Base-by-base conservation (phyloP, 2,329 filamentous ascomycete species). In the Fusarium begoniae region DNA sequence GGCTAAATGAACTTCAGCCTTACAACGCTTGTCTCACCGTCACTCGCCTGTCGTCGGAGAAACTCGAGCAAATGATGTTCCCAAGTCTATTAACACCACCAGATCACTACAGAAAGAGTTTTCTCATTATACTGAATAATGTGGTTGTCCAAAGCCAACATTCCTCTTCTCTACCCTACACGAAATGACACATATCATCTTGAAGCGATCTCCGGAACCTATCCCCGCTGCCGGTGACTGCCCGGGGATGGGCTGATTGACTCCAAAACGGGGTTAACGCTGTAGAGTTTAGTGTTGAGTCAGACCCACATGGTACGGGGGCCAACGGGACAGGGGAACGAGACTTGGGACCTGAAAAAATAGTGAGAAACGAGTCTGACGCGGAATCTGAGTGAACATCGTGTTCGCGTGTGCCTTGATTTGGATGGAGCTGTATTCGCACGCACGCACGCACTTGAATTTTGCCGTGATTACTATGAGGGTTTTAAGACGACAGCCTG, bases 311-410 rank as follows among this genome's bases (percentile, higher is more conserved):
- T 73, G 40, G 41, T 12, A 72, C 66, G 73, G 69, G 70, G 69
- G 37, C 72, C 54, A 75, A 75, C 72, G 65, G 65, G 72, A 70
- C 72, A 75, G 72, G 72, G 72, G 69, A n/a, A 28, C 22, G 40
- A 41, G 45, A 45, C 26, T 41, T 55, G 71, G 67, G 65, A 73
- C 67, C 53, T 74, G 67, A 61, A 68, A 57, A 73, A 54, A 51
- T n/a, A 58, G 41, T 22, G 40, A 60, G 50, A 70, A 50, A 62
- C 57, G 59, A 74, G 70, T 60, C 59, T 53, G 62, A 54, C 54
- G 48, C 28, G 48, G 66, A 59, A 53, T 50, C 24, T 43, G 60
- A 55, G 50, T 72, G 53, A 68, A 58, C 67, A 72, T 61, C 41
- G 66, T 56, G 43, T 55, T 40, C 62, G 69, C 58, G 69, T 57